A percentile compares a stretch with the other conserved stretches of the same genome.
These are phyloP conservation scores for Bigelowiella natans DNA, from an alignment of 78 protist species.

Conservation along the genomic window DNA sequence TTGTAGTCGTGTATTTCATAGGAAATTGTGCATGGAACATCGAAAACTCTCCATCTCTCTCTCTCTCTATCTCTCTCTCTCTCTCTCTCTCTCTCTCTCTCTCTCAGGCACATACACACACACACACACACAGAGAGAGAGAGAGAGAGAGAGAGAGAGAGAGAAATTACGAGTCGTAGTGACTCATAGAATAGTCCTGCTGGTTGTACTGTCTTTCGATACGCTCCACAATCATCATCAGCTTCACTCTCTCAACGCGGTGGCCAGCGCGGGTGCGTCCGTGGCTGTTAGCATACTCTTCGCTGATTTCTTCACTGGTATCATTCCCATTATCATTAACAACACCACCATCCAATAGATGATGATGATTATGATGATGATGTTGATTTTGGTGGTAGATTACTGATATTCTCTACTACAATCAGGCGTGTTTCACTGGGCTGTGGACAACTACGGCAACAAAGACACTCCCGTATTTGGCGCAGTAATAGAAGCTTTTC, in stretches of 20 bases:
- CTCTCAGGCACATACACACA: neutral
- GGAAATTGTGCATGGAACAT: neutral
- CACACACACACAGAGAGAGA: neutral
- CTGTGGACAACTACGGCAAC: neutral
- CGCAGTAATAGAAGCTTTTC: neutral
- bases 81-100: neutral
- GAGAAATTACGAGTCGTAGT: too few relatives aligned
- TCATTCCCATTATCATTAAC: too few relatives aligned
- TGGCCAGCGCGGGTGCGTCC: too few relatives aligned
- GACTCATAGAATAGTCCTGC: neutral
- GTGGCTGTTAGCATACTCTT: neutral
- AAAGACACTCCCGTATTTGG: neutral
- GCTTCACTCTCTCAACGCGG: too few relatives aligned
- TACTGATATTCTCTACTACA: too few relatives aligned
- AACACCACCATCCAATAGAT: too few relatives aligned
- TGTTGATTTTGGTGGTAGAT: too few relatives aligned
- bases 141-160: too few relatives aligned
- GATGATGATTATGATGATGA: too few relatives aligned
- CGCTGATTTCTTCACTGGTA: neutral
- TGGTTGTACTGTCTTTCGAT: too few relatives aligned
- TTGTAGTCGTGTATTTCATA: neutral
- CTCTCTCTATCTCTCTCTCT: neutral
- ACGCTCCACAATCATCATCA: too few relatives aligned
- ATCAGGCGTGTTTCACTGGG: neutral
- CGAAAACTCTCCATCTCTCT: neutral